Base-by-base conservation (phyloP, 1,139 yeast species). In the Ogataea hybrid region DNA sequence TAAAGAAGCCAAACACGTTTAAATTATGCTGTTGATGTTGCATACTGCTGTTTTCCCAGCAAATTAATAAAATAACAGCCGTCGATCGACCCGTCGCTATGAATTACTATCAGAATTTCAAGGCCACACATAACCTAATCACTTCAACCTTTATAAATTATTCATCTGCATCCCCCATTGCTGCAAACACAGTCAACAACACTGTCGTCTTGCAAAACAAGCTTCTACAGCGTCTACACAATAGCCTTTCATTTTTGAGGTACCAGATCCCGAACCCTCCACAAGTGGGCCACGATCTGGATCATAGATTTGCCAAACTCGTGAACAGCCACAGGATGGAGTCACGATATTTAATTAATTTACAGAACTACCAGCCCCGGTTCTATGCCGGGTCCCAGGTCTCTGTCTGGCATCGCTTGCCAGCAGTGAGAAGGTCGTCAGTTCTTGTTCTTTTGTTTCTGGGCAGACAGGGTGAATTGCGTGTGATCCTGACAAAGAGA, bases 401-500 rank as follows among this genome's bases (percentile, higher is more conserved):
- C 2, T 58, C 85, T 59, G 64, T 79, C 14, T 82, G 88, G 88
- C 73, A 76, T 56, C 62, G 63, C 25, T 53, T 81, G 10, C 87
- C 87, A 1, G 63, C 71, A 3, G 47, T 69, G n/a, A 64, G 96
- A 44, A 68, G 96, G 37, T 81, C 95, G 1, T 80, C 90, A 1
- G 96, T 88, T 27, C 72, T 87, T 56, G 71, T 87, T 0, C 69
- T 86, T 30, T 69, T 88, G 28, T 84, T 88, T 52, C 65, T 83
- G 28, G 94, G 94, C 1, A 70, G 69, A 22, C 65, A 71, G 43
- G 95, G 95, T 3, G 95, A 87, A 54, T 63, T 88, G 21, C 62
- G 92, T 39, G 92, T 88, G 31, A 70, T 89, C 5, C 64, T 89
- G 43, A 88, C 96, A 2, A 82, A 83, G 56, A 65, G 96, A 49